Percentiles rank a stretch among this genome's conserved stretches.
Conservation (phyloP, 1,284 basidiomycete genomes). For the Papiliotrema fonsecae region DNA sequence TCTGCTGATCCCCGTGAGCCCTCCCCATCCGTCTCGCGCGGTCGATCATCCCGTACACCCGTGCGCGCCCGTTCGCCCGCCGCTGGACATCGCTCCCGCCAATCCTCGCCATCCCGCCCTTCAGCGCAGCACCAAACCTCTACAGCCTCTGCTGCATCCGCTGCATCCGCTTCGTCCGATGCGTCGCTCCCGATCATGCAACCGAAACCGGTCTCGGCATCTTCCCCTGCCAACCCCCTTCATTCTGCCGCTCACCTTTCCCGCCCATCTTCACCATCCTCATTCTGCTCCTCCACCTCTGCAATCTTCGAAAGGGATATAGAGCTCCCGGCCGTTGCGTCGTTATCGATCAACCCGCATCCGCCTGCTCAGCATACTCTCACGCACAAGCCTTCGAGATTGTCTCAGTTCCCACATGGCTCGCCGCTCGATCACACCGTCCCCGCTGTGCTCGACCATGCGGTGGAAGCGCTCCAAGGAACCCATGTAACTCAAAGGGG, state of each 20-base stretch:
- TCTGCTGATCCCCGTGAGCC: conserved; percentile 44
- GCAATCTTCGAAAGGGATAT: conserved; percentile 49
- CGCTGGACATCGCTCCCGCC: conserved; percentile 20
- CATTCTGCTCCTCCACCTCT: conserved; percentile 41
- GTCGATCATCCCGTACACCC: conserved; percentile 31
- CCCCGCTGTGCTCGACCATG: conserved; percentile 46
- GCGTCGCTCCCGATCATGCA: not conserved
- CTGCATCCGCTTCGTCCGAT: not conserved
- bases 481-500: conserved; percentile 15
- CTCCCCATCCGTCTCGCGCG: conserved; percentile 17
- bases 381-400: conserved; percentile 37
- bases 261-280: conserved; percentile 37
- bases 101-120: conserved; percentile 20
- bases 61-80: conserved; percentile 32
- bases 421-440: conserved; percentile 42
- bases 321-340: conserved; percentile 34
- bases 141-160: not conserved
- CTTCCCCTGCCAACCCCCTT: not conserved
- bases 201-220: not conserved
- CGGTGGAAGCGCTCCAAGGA: conserved; percentile 43
- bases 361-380: conserved; percentile 16
- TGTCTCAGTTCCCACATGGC: conserved; percentile 38
- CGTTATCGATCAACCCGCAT: conserved; percentile 29
- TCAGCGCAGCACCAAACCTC: conserved; percentile 6
- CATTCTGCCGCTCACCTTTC: conserved; percentile 19